phyloP scores from a whole-genome alignment of 805 yeast genomes.

The Monosporozyma solicola region DNA sequence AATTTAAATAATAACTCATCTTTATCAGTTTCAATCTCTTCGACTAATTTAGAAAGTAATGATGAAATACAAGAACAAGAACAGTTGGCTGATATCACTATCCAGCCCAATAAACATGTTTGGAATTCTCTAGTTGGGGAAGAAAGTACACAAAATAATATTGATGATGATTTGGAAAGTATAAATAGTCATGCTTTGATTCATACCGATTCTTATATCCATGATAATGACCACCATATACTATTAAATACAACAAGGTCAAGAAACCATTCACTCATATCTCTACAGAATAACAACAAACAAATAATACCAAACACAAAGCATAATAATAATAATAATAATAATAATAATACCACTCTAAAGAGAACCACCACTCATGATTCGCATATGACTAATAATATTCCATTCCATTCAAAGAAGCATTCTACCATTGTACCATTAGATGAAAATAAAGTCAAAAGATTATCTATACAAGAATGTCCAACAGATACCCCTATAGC shows the following conservation, averaged over 20 bases:
- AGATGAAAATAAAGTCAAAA: slow-evolving; percentile 7
- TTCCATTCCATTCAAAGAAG: slow-evolving; percentile 29
- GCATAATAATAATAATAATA: slow-evolving; percentile 14
- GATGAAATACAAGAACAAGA: background rate
- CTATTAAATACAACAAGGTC: slow-evolving; percentile 26
- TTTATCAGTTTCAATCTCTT: background rate
- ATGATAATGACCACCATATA: slow-evolving; percentile 15
- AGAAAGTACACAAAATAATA: no score
- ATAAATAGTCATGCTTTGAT: slow-evolving; percentile 8
- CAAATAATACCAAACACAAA: slow-evolving; percentile 1
- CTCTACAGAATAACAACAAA: background rate
- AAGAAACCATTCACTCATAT: slow-evolving; percentile 6
- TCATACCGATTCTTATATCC: slow-evolving; percentile 30
- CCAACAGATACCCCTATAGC: background rate
- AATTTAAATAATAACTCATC: background rate
- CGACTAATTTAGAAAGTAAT: background rate
- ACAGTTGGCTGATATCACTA: background rate
- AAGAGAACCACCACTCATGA: slow-evolving; percentile 17
- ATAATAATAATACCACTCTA: slow-evolving; percentile 8
- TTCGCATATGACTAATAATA: slow-evolving; percentile 17
- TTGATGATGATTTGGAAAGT: background rate
- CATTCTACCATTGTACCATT: slow-evolving; percentile 30
- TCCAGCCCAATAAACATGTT: background rate
- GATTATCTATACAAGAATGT: background rate
- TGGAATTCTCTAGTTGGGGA: background rate